Evolutionary conservation across 2,329 filamentous ascomycete genomes (phyloP).

Genomic region (Diplodia seriata): DNA sequence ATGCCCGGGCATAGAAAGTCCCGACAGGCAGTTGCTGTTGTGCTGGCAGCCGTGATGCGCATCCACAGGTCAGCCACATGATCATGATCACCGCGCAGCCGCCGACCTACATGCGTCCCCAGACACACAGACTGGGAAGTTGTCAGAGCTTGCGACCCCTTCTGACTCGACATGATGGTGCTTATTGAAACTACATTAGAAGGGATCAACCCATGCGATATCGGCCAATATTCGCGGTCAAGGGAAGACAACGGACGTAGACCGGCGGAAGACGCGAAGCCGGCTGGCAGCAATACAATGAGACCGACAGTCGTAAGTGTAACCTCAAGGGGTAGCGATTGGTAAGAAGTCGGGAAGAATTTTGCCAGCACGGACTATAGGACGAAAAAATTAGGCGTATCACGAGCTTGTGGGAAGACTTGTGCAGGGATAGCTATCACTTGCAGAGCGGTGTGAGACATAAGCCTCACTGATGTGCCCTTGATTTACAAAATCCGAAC

Average conservation of each 20-base stretch:
- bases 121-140: conserved; percentile 26
- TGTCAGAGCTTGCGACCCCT: conserved; percentile 13
- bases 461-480: conserved; percentile 23
- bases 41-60: conserved; percentile 19
- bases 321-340: conserved; percentile 15
- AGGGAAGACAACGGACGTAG: neutral
- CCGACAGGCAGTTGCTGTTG: conserved; percentile 12
- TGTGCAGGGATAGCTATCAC: conserved; percentile 23
- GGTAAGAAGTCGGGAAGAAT: conserved; percentile 18
- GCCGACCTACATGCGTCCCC: conserved; percentile 19
- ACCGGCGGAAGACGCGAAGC: neutral
- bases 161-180: conserved; percentile 20
- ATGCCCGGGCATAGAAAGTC: conserved; percentile 28
- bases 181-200: conserved; percentile 20
- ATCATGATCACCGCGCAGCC: conserved; percentile 29
- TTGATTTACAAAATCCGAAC: conserved; percentile 16
- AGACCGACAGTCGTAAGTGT: conserved; percentile 8
- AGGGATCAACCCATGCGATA: conserved; percentile 22
- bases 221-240: conserved; percentile 11
- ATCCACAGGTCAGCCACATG: conserved; percentile 27
- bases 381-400: conserved; percentile 17
- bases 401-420: conserved; percentile 26
- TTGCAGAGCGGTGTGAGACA: conserved; percentile 27
- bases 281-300: conserved; percentile 2
- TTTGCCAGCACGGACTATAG: conserved; percentile 21